Evolutionary conservation across 768 basidiomycete species (phyloP).

Genomic region (Galerina sulciceps): DNA sequence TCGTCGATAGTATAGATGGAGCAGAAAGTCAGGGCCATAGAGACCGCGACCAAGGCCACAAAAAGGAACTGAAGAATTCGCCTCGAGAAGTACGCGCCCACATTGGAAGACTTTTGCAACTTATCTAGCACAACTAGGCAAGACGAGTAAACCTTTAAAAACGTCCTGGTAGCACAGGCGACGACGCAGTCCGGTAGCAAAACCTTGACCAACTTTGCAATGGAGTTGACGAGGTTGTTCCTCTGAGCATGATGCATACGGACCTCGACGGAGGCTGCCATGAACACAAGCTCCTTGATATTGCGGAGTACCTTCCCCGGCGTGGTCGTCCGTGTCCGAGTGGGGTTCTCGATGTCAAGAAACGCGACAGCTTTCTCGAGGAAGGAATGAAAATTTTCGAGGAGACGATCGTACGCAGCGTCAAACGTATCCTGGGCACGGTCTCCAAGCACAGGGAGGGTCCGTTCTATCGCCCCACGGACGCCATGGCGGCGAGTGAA

Average conservation of each 20-base stretch:
- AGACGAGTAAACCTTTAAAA: background rate
- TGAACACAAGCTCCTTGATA: background rate
- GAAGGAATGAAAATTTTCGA: background rate
- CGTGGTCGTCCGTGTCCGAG: background rate
- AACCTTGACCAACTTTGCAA: background rate
- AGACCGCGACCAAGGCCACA: background rate
- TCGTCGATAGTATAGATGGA: background rate
- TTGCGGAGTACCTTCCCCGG: background rate
- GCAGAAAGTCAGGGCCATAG: background rate
- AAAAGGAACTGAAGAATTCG: background rate
- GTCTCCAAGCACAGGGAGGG: conserved; percentile 3
- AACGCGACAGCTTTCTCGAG: background rate
- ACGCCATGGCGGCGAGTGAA: conserved; percentile 9
- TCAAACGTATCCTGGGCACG: conserved; percentile 5
- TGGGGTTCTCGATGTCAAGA: background rate
- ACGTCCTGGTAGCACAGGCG: background rate
- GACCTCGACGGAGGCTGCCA: background rate
- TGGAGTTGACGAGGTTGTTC: background rate
- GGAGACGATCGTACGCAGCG: background rate
- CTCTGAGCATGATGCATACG: background rate
- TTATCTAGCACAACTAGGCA: background rate
- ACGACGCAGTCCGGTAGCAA: background rate
- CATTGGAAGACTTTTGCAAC: background rate
- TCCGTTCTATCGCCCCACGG: conserved; percentile 4
- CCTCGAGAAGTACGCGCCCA: background rate